Evolutionary conservation across 306 rosid species (phyloP).

Genomic region (Quercus bicolor): DNA sequence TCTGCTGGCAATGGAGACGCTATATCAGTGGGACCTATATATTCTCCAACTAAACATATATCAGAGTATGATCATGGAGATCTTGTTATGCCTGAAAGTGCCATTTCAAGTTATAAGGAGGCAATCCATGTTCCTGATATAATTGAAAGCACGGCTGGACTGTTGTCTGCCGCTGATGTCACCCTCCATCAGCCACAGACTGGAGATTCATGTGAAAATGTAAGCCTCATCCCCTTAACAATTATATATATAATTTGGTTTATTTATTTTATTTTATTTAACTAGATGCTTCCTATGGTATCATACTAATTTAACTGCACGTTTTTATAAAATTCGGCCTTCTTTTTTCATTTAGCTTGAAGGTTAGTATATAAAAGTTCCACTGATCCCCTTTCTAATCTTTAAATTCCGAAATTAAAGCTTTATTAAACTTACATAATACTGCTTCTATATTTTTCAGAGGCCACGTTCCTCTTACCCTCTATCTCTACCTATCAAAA

Average conservation of each 20-base stretch:
- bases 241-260: slow-evolving; percentile 1
- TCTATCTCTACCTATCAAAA: too few relatives aligned
- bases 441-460: too few relatives aligned
- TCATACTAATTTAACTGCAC: slow-evolving; percentile 6
- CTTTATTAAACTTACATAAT: not conserved
- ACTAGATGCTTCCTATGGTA: slow-evolving; percentile 3
- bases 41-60: slow-evolving; percentile 40
- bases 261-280: not conserved
- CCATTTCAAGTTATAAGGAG: slow-evolving; percentile 71
- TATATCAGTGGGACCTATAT: slow-evolving; percentile 52
- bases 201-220: slow-evolving; percentile 71
- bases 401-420: not conserved
- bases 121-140: slow-evolving; percentile 68
- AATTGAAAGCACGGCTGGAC: slow-evolving; percentile 77
- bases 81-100: slow-evolving; percentile 60
- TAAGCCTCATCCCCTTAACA: slow-evolving; percentile 39
- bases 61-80: slow-evolving; percentile 64
- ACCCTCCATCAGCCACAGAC: slow-evolving; percentile 55
- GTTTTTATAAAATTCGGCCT: not conserved
- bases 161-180: slow-evolving; percentile 62
- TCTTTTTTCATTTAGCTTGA: not conserved
- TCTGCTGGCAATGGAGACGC: slow-evolving; percentile 68
- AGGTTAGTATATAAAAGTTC: not conserved
- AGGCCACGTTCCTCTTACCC: too few relatives aligned
- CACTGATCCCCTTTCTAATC: not conserved